Conservation (phyloP, 768 basidiomycete species). For the Auriscalpium vulgare region DNA sequence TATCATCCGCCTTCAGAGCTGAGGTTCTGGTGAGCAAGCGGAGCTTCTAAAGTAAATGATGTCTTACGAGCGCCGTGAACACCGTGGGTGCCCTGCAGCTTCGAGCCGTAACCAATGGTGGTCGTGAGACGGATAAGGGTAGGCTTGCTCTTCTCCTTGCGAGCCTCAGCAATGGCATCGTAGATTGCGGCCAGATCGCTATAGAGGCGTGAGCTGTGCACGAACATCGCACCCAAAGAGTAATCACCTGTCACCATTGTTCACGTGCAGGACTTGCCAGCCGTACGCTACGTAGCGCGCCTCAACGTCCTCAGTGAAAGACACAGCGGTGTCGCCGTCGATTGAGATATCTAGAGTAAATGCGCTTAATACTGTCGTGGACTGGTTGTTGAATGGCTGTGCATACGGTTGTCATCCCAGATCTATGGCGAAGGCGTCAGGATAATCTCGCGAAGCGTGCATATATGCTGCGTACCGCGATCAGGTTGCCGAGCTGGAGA, state of each 20-base stretch:
- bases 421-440: constrained; percentile 38
- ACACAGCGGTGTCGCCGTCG: constrained; percentile 84
- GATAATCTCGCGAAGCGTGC: constrained; percentile 3
- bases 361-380: constrained; percentile 6
- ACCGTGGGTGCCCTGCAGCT: constrained; percentile 87
- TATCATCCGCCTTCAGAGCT: constrained; percentile 93
- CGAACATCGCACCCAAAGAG: not conserved
- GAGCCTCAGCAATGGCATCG: constrained; percentile 71
- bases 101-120: constrained; percentile 91
- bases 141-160: constrained; percentile 72
- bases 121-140: constrained; percentile 82
- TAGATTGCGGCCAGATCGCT: constrained; percentile 75
- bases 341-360: constrained; percentile 76
- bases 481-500: constrained; percentile 86
- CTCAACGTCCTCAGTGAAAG: constrained; percentile 92
- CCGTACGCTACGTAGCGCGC: constrained; percentile 86
- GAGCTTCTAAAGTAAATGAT: not conserved
- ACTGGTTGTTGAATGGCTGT: not conserved
- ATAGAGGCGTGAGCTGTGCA: not conserved
- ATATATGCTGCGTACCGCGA: constrained; percentile 54
- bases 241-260: constrained; percentile 67
- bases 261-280: constrained; percentile 86
- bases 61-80: constrained; percentile 91
- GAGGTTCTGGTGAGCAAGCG: constrained; percentile 7
- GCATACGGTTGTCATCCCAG: constrained; percentile 92